Evolutionary conservation across 805 yeast species (phyloP).

Genomic region (Clavispora vitiphila): DNA sequence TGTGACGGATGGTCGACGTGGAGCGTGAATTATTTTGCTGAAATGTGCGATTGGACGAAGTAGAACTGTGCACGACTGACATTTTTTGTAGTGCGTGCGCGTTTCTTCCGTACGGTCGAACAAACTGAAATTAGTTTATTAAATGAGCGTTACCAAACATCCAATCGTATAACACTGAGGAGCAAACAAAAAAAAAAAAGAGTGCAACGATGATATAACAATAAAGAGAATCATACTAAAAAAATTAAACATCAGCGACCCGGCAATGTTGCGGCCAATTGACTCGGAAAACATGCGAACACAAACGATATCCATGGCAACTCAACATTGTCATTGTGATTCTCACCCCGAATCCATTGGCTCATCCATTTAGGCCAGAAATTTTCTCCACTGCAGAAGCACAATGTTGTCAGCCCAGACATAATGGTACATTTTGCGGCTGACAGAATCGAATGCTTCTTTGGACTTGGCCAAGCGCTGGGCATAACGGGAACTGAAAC

Average conservation of each 20-base stretch:
- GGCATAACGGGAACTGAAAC: background rate
- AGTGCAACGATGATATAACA: background rate
- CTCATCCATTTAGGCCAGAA: too few species aligned
- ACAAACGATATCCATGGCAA: background rate
- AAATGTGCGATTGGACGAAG: background rate
- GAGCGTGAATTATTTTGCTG: background rate
- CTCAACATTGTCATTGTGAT: background rate
- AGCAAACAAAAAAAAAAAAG: background rate
- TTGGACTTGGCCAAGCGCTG: background rate
- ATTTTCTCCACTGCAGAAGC: background rate
- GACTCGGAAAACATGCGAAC: background rate
- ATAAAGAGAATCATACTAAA: background rate
- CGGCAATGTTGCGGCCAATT: background rate
- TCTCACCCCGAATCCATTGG: too few species aligned
- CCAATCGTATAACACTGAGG: background rate
- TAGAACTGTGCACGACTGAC: slow-evolving; percentile 2
- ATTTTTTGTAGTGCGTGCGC: background rate
- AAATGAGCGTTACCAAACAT: background rate
- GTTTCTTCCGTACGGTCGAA: background rate
- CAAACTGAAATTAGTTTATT: background rate
- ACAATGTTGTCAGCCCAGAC: background rate
- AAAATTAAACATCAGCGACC: background rate
- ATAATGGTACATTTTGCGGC: background rate
- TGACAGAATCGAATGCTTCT: background rate
- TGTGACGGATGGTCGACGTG: background rate